Base-by-base conservation (phyloP, 1,139 yeast species). In the Yamadazyma diddensiae region DNA sequence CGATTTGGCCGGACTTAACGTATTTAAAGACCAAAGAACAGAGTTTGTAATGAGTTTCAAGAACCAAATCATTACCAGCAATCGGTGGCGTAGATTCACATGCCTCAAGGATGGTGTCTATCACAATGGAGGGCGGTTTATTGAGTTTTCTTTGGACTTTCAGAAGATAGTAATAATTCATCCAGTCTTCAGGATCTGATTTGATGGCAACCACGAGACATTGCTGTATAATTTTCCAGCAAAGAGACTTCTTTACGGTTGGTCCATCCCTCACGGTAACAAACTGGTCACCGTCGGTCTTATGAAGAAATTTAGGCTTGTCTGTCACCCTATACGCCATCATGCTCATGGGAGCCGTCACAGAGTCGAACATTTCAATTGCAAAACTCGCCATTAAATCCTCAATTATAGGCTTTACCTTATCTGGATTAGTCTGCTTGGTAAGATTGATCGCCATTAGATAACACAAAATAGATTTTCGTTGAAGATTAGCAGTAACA, bases 41-140 rank as follows among this genome's bases (percentile, higher is more conserved):
- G 10, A 82, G 52, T 32, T 70, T 65, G 49, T 87, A 87, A 50
- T 81, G 86, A 0, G 95, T 90, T 47, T 86, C 95, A 24, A 86
- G 56, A 4, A 79, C 61, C 1, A 70, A 67, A 5, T 61, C 64
- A 66, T 40, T 2, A 10, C 30, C 28, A 6, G 28, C 29, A 9
- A 21, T 6, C 9, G 15, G 24, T 12, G 21, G 18, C 2, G 44
- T 29, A 20, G 32, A 26, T 6, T 24, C 16, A 25, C 51, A 42
- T 0, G 86, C 57, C 20, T 51, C 52, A 7, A 62, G 28, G 10
- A 77, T 47, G 3, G 73, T 55, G 0, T 61, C 59, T 9, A 78
- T 37, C 0, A 73, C 70, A 2, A 50, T 37, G 0, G 42, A 26
- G 0, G 65, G 52, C 11, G 54, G 47, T 4, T 49, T 47, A 0